These are phyloP conservation scores for Stachybotrys echinatus DNA, from an alignment of 2,329 filamentous ascomycete species.

Conservation along the genomic window DNA sequence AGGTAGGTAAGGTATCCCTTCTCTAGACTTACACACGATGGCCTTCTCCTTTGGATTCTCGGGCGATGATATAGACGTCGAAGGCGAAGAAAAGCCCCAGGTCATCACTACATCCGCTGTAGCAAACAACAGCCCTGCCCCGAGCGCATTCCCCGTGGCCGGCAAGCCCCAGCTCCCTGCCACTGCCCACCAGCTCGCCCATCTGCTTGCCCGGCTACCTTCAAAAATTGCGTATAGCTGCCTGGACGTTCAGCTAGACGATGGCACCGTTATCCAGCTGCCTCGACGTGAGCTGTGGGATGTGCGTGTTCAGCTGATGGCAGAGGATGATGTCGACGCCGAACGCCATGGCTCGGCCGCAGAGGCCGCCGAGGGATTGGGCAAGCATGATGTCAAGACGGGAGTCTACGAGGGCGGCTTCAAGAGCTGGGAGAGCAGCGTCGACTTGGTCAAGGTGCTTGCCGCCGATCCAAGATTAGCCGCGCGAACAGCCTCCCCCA, in stretches of 20 bases:
- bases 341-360: too few relatives aligned
- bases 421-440: constrained; percentile 85
- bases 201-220: constrained; percentile 56
- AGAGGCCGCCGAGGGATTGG: constrained; percentile 43
- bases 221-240: constrained; percentile 68
- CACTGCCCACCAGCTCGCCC: constrained; percentile 41
- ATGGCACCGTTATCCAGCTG: constrained; percentile 47
- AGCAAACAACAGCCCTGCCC: constrained; percentile 16
- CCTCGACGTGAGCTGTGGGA: constrained; percentile 78
- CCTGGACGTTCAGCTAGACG: constrained; percentile 53
- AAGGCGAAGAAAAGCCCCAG: constrained; percentile 21
- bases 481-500: constrained; percentile 23
- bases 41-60: constrained; percentile 57
- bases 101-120: constrained; percentile 9
- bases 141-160: constrained; percentile 53
- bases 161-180: constrained; percentile 56
- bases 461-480: constrained; percentile 33
- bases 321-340: constrained; percentile 50
- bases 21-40: constrained; percentile 18
- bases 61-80: constrained; percentile 59
- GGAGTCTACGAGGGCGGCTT: constrained; percentile 84
- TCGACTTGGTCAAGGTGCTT: constrained; percentile 71
- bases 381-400: constrained; percentile 69
- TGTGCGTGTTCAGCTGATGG: constrained; percentile 75
- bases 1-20: background rate